Evolutionary conservation across 352 stramenopile species (phyloP), one percentile per base, ranked within the genome.

Genomic region (Phytophthora macrochlamydospora): DNA sequence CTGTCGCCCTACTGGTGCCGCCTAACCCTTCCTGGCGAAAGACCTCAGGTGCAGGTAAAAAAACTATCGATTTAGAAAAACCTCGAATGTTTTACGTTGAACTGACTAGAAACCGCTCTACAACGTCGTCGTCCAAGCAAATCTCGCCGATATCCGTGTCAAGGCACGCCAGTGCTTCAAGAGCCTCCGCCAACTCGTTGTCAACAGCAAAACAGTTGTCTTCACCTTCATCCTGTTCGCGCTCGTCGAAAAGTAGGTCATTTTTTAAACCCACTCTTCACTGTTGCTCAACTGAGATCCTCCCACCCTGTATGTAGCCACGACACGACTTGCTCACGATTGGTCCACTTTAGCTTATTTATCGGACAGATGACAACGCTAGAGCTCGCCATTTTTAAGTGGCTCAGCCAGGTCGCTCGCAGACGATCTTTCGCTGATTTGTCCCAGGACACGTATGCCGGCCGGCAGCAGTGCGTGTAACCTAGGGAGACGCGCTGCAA

Each of bases 391-490:
- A 12, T 30, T 11, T 37, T 57, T 24, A 63, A 42, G 50, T 61
- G 51, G 3, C 51, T 3, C 4, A 30, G 12, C 56, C 51, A 65
- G 4, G 1, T 14, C 0, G 2, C 35, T 4, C 63, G 7, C 35
- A 62, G 24, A 3, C 56, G 35, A 44, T 62, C 56, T 33, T 75
- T 71, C 11, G 62, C 42, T 40, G 61, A 56, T 12, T 56, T 75
- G 38, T 71, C 67, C 61, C 61, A 71, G 1, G 52, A 37, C 9
- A 75, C 57, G n/a, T 68, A 52, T 1, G 67, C 61, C 5, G 61
- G 67, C 32, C 67, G 67, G 14, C 48, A 62, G 18, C 59, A 61
- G 6, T 54, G 55, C 0, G 61, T 75, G 31, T 62, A 66, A 8
- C 61, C 35, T 4, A n/a, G 56, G 18, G 61, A 46, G 12, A 68